These are phyloP conservation scores for Colletotrichum sansevieriae DNA, from an alignment of 2,329 filamentous ascomycete species.

Conservation along the genomic window DNA sequence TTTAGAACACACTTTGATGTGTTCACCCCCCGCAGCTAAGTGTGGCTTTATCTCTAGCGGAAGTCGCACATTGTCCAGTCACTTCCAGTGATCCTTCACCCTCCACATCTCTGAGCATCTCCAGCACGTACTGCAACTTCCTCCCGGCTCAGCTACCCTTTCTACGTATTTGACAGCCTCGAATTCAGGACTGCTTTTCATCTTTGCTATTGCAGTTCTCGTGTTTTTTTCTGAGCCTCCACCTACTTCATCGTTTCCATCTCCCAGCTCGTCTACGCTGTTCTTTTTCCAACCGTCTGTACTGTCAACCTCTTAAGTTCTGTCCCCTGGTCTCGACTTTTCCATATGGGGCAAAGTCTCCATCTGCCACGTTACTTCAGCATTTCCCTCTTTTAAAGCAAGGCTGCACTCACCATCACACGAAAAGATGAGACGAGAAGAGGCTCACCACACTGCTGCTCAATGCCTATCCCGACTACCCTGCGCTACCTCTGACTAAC, in stretches of 20 bases:
- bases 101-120: constrained; percentile 1
- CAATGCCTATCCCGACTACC: constrained; percentile 31
- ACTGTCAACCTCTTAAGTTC: constrained; percentile 36
- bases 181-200: not conserved
- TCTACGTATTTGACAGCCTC: not conserved
- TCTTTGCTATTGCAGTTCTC: not conserved
- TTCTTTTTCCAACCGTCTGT: constrained; percentile 6
- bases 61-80: constrained; percentile 16
- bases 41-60: not conserved
- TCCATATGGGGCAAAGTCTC: constrained; percentile 38
- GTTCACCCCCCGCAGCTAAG: not conserved
- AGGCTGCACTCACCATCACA: constrained; percentile 36
- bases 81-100: constrained; percentile 7
- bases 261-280: not conserved
- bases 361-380: constrained; percentile 41
- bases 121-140: constrained; percentile 6
- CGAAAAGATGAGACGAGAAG: constrained; percentile 37
- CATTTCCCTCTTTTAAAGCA: constrained; percentile 36
- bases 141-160: not conserved
- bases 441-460: constrained; percentile 29
- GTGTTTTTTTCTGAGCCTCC: not conserved
- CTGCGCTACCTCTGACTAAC: not conserved
- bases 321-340: constrained; percentile 28
- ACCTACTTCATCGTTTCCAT: not conserved
- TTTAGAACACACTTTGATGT: not conserved